Conservation (phyloP, 1,139 yeast genomes). For the Sugiyamaella xylanicola region DNA sequence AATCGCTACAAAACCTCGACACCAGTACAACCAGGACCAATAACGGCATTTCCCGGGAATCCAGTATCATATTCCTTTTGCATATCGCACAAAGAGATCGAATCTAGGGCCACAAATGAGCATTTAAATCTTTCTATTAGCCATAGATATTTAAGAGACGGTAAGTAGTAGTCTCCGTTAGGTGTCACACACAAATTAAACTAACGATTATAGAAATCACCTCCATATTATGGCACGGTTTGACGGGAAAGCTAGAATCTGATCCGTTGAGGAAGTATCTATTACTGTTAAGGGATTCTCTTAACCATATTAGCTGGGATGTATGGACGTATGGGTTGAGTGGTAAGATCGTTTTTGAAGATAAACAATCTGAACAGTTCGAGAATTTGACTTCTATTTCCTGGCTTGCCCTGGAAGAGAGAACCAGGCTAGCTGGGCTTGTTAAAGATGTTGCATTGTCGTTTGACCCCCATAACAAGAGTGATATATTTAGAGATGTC, state of each 20-base stretch:
- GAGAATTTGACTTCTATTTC: conserved; percentile 1
- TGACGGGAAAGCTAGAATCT: conserved; percentile 29
- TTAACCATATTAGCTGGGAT: conserved; percentile 1
- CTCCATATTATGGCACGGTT: conserved; percentile 24
- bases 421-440: neutral
- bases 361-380: neutral
- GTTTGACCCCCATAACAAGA: neutral
- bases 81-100: conserved; percentile 41
- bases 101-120: conserved; percentile 17
- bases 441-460: conserved; percentile 2
- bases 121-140: conserved; percentile 26
- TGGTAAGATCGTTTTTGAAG: conserved; percentile 3
- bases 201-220: conserved; percentile 23
- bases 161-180: conserved; percentile 27
- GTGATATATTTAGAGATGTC: conserved; percentile 22
- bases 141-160: conserved; percentile 31
- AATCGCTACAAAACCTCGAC: conserved; percentile 49
- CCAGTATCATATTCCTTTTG: conserved; percentile 65
- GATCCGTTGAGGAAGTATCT: conserved; percentile 12
- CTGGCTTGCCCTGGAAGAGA: conserved; percentile 3
- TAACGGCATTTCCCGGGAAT: conserved; percentile 67
- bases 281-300: conserved; percentile 6
- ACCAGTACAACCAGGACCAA: conserved; percentile 37
- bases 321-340: conserved; percentile 12
- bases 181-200: too few relatives aligned